phyloP scores from a whole-genome alignment of 352 stramenopile genomes.

The Pythium pyrilobum region DNA sequence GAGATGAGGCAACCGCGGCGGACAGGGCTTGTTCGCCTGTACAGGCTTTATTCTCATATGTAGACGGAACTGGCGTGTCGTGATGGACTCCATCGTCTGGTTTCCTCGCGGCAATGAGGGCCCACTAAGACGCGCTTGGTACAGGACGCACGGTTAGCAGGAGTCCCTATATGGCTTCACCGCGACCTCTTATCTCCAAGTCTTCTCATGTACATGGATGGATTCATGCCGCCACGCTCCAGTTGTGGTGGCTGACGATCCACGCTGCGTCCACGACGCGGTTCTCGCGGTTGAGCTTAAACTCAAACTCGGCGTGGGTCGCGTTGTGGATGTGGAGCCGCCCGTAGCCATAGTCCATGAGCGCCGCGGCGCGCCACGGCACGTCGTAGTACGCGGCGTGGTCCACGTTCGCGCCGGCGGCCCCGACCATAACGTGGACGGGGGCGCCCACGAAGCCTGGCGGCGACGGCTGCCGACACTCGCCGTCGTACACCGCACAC shows the following conservation, averaged over 20 bases:
- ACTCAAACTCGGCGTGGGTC: constrained; percentile 25
- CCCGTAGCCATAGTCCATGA: constrained; percentile 23
- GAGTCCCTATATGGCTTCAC: too few species aligned
- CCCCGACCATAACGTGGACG: constrained; percentile 26
- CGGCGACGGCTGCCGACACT: background rate
- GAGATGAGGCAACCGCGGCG: too few species aligned
- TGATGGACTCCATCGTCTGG: too few species aligned
- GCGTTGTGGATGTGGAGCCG: constrained; percentile 23
- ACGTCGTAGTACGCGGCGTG: constrained; percentile 5
- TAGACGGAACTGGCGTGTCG: too few species aligned
- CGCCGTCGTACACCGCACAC: constrained; percentile 12
- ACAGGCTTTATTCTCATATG: too few species aligned
- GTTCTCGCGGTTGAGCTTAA: constrained; percentile 10
- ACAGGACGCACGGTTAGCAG: too few species aligned
- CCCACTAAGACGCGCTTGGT: too few species aligned
- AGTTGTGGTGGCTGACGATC: constrained; percentile 24
- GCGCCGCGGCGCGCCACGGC: background rate
- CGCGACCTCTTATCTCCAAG: too few species aligned
- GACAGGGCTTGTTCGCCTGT: too few species aligned
- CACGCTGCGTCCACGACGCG: constrained; percentile 11
- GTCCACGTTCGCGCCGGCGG: constrained; percentile 21
- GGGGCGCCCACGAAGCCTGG: constrained; percentile 10
- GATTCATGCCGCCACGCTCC: too few species aligned
- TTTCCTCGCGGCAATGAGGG: too few species aligned
- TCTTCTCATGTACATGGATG: too few species aligned